Evolutionary conservation across 176 grass and related monocot species (phyloP).

Genomic region (Juncus inflexus): DNA sequence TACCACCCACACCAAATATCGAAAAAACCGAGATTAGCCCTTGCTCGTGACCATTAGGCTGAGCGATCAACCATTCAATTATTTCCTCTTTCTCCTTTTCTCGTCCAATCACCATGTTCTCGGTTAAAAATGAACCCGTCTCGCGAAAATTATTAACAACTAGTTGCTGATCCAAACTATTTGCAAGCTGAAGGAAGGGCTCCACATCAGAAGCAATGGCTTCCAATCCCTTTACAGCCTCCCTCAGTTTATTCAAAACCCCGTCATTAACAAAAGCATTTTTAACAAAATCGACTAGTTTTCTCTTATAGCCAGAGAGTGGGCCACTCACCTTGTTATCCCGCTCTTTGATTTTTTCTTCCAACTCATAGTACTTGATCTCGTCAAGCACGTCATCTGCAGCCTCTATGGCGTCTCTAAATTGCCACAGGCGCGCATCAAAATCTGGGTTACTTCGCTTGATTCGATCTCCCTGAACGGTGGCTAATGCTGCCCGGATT

Average conservation of each 20-base stretch:
- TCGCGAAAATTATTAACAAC: conserved; percentile 1
- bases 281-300: conserved; percentile 1
- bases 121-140: conserved; percentile 11
- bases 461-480: neutral
- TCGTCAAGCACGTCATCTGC: conserved; percentile 21
- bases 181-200: conserved; percentile 1
- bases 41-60: neutral
- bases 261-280: neutral
- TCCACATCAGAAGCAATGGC: neutral
- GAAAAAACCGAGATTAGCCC: conserved; percentile 21
- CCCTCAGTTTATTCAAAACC: conserved; percentile 5
- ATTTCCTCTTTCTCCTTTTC: conserved; percentile 12
- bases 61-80: neutral
- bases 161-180: conserved; percentile 6
- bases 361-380: conserved; percentile 1
- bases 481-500: neutral
- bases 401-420: conserved; percentile 8
- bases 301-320: conserved; percentile 5
- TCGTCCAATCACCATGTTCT: conserved; percentile 5
- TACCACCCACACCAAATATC: conserved; percentile 35
- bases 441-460: neutral
- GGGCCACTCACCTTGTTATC: conserved; percentile 9
- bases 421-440: neutral
- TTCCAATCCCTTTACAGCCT: conserved; percentile 12
- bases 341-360: conserved; percentile 2